Base-by-base conservation (phyloP, 805 yeast species). In the Kuraishia piskuri region DNA sequence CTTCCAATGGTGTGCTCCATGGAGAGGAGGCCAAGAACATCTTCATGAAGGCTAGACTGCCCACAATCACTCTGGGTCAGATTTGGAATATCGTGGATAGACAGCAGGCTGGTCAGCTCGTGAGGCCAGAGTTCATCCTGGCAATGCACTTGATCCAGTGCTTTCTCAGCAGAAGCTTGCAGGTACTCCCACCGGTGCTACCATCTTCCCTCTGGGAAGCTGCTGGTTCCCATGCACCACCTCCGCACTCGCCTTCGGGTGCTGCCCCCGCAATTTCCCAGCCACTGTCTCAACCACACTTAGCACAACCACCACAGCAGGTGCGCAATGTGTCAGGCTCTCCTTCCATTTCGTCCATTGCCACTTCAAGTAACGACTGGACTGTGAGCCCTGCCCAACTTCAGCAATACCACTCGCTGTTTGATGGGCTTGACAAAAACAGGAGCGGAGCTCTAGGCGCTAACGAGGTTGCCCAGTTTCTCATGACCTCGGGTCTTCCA, bases 81-180 rank as follows among this genome's bases (percentile, higher is more conserved):
- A 84, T 94, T 55, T 94, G 99, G 99, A 79, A 79, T 52, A 74
- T 92, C 54, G 94, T 88, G 48, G 99, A 94, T 66, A 81, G 83
- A 56, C 78, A 79, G 52, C 83, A 83, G 59, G 69, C 79, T 1
- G 99, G 99, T 4, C 74, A 79, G 53, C 79, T 94, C 61, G 76
- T 79, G 54, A 79, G 83, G 63, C 77, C 83, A 17, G 91, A 89
- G 65, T 94, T 94, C 61, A 80, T 89, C 48, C 80, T 92, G 61
- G 97, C 98, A 7, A 92, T 94, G 99, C 96, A 88, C 68, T 76
- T 94, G 64, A 89, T 94, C 58, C 97, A 92, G 68, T 84, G 90
- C 59, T 72, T 86, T 31, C 74, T 90, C 62, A 79, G 82, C 61
- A 77, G 76, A 50, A 79, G 82, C 50, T 71, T 90, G 61, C 84